Evolutionary conservation across 768 basidiomycete species (phyloP), one percentile per base, ranked within the genome.

Genomic region (Termitomyces sp.): DNA sequence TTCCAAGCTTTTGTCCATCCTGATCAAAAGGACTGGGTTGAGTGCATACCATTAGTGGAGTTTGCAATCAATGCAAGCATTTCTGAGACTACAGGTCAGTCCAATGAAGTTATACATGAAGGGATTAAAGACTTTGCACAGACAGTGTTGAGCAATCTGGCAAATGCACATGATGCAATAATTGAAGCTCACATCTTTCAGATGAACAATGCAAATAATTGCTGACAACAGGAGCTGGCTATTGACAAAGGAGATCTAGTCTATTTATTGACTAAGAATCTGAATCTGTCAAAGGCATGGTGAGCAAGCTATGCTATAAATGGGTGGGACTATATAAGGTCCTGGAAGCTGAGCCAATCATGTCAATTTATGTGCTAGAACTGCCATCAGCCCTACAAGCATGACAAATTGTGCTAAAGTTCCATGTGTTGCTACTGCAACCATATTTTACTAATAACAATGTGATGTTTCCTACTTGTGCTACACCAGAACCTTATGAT

Each of bases 241-340:
- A 37, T 37, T 37, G 15, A 37, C 13, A 26, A 26, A 22, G n/a
- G 46, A 13, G 5, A 13, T 20, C 15, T 37, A 2, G 24, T 47
- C 3, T 47, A 47, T 13, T 13, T 47, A 8, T 47, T 20, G 7
- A 26, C 46, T 13, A 26, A 47, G 24, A 26, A 47, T 8, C 5
- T 28, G 16, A 47, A 47, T 10, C 16, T 47, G 28, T 20, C 0
- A 47, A 47, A 13, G 46, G 24, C 10, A 15, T 10, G 24, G 46
- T 7, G 15, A 29, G 24, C 41, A 77, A 77, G 45, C 59, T 77
- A 1, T 62, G 65, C 6, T 74, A 73, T 1, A 73, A 71, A 34
- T 77, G 60, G 49, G 65, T 75, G 9, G 75, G 78, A 9, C 79
- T 75, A 0, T 78, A 68, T 51, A 52, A 61, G 2, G 67, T 78